Base-by-base conservation (phyloP, 192 early-diverging fungal genomes). In the Coemansia sp. region DNA sequence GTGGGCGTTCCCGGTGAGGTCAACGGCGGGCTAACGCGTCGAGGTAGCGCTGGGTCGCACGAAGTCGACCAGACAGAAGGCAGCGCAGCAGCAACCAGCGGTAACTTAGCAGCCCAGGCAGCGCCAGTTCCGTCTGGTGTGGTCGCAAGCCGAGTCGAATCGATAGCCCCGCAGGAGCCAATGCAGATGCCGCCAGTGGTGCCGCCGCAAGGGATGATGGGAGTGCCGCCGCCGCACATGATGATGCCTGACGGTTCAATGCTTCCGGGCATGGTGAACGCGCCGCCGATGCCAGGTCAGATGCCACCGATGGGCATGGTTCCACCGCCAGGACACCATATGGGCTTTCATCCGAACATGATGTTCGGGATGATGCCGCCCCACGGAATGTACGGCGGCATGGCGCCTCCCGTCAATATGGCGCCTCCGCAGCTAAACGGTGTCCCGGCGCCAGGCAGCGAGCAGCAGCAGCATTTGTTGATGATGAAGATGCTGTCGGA, bases 361-460 rank as follows among this genome's bases (percentile, higher is more conserved):
- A 74, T 80, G 77, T 80, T 62, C 31, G 77, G 77, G 5, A 80
- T 80, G 77, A 60, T 73, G 67, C 76, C 76, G 30, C 71, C 71
- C 29, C 63, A 57, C 11, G 75, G 75, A n/a, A 74, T 80, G 72
- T 74, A 63, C 64, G 77, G 68, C 9, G 63, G 54, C 23, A 67
- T 76, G 68, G 64, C 70, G 59, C 33, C 33, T 6, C 69, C 70
- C 42, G 24, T 76, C 50, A 61, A 64, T 11, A 72, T 78, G 75
- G 56, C 65, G 9, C 51, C 61, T 32, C 57, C 57, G 31, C 66
- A 69, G 54, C 60, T 72, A 58, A 55, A n/a, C 50, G 63, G 63
- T 39, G 61, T 72, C 14, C 75, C 65, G 24, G 72, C 57, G 3
- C 57, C 61, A 1, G 32, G 23, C 19, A 67, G 33, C 56, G 62